Evolutionary conservation across 257 asterid species (phyloP).

Genomic region (Coffea canephora): DNA sequence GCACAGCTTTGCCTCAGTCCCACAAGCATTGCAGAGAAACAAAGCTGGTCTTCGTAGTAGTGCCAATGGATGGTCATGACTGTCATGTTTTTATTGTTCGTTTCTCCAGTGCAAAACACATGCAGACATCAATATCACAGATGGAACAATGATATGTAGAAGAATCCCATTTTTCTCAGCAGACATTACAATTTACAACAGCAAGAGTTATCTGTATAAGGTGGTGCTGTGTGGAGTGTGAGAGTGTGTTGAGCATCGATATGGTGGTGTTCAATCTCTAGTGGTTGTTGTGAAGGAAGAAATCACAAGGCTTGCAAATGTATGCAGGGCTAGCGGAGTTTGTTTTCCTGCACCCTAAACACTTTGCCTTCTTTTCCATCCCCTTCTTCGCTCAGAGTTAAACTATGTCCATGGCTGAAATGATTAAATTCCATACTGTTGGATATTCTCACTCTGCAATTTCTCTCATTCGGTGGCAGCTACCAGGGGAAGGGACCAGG

Average conservation of each 20-base stretch:
- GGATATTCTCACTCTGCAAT: neutral
- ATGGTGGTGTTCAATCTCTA: neutral
- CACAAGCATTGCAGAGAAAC: neutral
- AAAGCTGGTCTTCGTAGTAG: neutral
- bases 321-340: neutral
- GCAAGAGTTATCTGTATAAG: too few species aligned
- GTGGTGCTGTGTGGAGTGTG: neutral
- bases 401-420: slow-evolving; percentile 1
- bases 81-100: neutral
- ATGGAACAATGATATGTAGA: neutral
- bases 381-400: neutral
- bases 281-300: neutral
- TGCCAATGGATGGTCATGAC: neutral
- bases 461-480: too few species aligned
- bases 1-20: neutral
- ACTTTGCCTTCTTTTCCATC: neutral
- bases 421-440: neutral
- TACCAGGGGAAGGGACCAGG: too few species aligned
- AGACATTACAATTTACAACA: neutral
- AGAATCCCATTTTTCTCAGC: neutral
- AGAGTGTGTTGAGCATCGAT: neutral
- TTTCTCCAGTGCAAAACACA: neutral
- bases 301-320: neutral
- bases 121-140: neutral
- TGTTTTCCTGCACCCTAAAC: neutral